Evolutionary conservation across 2,329 filamentous ascomycete species (phyloP).

Genomic region (Macrophomina phaseolina): DNA sequence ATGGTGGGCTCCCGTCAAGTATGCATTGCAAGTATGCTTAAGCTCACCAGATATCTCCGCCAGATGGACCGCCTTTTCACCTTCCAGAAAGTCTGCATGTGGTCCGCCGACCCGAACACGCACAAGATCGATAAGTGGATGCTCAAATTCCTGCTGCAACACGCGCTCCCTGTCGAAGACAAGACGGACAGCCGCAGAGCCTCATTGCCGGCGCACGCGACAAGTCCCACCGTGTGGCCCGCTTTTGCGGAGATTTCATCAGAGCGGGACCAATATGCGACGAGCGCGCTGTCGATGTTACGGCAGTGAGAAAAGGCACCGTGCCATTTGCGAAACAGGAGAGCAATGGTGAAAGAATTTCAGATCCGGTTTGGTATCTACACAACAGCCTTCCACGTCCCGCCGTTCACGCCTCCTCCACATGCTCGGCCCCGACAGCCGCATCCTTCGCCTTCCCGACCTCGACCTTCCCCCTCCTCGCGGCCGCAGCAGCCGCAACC

Average conservation of each 20-base stretch:
- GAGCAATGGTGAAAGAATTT: no score
- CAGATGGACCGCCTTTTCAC: constrained; percentile 47
- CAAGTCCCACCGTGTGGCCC: neutral
- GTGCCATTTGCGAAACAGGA: no score
- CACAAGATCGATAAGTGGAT: constrained; percentile 38
- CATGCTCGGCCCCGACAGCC: neutral
- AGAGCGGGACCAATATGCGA: constrained; percentile 18
- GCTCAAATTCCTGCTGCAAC: constrained; percentile 43
- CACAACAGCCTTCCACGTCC: no score
- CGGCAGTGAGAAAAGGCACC: neutral
- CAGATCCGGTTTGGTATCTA: no score
- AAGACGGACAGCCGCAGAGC: neutral
- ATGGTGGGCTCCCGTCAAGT: constrained; percentile 8
- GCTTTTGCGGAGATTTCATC: neutral
- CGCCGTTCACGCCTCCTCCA: constrained; percentile 5
- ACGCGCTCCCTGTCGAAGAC: constrained; percentile 33
- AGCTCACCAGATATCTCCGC: neutral
- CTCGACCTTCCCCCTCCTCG: neutral
- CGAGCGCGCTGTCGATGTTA: constrained; percentile 31
- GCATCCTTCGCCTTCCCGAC: constrained; percentile 36
- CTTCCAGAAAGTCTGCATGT: constrained; percentile 50
- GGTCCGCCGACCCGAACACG: constrained; percentile 27
- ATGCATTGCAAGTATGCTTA: neutral
- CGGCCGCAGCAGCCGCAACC: neutral
- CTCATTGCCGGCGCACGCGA: neutral